Evolutionary conservation across 169 alveolate species (phyloP).

Genomic region (Plasmodium billcollinsi): DNA sequence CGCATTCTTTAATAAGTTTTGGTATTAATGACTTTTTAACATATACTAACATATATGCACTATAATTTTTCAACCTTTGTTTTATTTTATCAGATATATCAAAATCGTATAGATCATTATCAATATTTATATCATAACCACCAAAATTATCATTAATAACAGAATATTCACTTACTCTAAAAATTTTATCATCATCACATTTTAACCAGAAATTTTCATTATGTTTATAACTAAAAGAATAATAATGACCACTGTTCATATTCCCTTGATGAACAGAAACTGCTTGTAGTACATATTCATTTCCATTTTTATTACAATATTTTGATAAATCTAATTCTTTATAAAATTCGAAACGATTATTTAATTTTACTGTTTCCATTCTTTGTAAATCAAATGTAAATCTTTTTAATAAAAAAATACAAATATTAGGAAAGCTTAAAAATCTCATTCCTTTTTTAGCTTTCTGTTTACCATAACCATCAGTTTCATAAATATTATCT

Average conservation of each 20-base stretch:
- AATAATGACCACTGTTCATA: conserved; percentile 96
- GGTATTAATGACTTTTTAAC: conserved; percentile 91
- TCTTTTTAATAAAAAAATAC: conserved; percentile 93
- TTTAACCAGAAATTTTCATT: conserved; percentile 90
- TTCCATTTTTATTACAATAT: conserved; percentile 73
- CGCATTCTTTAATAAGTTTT: conserved; percentile 88
- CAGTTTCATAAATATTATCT: conserved; percentile 97
- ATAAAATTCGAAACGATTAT: conserved; percentile 93
- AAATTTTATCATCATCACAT: conserved; percentile 95
- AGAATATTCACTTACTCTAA: conserved; percentile 89
- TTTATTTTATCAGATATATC: conserved; percentile 70
- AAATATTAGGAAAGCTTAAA: conserved; percentile 94
- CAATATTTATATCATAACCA: conserved; percentile 90
- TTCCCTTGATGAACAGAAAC: conserved; percentile 97
- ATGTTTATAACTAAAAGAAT: conserved; percentile 89
- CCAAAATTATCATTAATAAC: conserved; percentile 92
- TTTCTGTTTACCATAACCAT: conserved; percentile 92
- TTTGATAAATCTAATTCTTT: conserved; percentile 91
- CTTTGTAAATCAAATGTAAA: conserved; percentile 90
- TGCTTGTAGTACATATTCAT: conserved; percentile 92
- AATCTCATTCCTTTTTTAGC: conserved; percentile 94
- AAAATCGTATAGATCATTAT: conserved; percentile 70
- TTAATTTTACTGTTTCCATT: conserved; percentile 92
- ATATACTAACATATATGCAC: conserved; percentile 96
- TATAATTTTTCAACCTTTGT: conserved; percentile 86